Percentiles rank a stretch among this genome's conserved stretches.
Evolutionary conservation across 768 basidiomycete genomes (phyloP).

Genomic region (Leccinum ochraceum): DNA sequence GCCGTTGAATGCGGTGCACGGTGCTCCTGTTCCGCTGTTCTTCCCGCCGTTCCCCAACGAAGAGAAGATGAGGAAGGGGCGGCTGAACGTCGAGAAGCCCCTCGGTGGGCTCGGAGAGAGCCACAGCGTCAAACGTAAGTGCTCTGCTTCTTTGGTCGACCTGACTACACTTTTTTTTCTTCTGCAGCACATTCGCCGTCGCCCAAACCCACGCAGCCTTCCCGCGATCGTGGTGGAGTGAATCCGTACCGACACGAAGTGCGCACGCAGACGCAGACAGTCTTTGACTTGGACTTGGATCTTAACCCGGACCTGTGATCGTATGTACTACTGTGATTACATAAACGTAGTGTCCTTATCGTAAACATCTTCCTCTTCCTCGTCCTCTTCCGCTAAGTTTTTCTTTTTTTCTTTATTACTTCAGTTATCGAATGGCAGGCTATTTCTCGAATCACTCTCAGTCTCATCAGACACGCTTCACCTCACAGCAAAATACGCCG

Average conservation of each 20-base stretch:
- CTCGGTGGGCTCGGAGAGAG: conserved; percentile 79
- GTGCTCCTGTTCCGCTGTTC: conserved; percentile 76
- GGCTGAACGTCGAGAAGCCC: conserved; percentile 78
- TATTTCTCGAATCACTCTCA: conserved; percentile 86
- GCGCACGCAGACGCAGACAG: conserved; percentile 56
- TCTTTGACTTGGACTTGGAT: conserved; percentile 82
- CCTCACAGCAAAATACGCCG: conserved; percentile 45
- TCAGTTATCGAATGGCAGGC: conserved; percentile 52
- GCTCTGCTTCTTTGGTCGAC: conserved; percentile 5
- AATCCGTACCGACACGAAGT: conserved; percentile 76
- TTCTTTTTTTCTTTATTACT: conserved; percentile 22
- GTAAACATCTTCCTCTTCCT: conserved; percentile 14
- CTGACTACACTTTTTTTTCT: conserved; percentile 1
- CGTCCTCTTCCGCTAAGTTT: background rate
- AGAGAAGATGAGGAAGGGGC: conserved; percentile 86
- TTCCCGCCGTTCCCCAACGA: conserved; percentile 92
- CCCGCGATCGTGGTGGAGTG: conserved; percentile 50
- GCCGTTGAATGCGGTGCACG: conserved; percentile 38
- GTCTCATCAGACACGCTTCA: conserved; percentile 61
- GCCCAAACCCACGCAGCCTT: conserved; percentile 49
- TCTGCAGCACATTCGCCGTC: conserved; percentile 60
- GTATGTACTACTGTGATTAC: conserved; percentile 20
- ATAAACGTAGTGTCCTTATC: conserved; percentile 14
- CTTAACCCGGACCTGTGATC: conserved; percentile 75
- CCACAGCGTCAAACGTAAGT: conserved; percentile 75